Evolutionary conservation across 331 rosid species (phyloP).

Genomic region (Telfairia occidentalis): DNA sequence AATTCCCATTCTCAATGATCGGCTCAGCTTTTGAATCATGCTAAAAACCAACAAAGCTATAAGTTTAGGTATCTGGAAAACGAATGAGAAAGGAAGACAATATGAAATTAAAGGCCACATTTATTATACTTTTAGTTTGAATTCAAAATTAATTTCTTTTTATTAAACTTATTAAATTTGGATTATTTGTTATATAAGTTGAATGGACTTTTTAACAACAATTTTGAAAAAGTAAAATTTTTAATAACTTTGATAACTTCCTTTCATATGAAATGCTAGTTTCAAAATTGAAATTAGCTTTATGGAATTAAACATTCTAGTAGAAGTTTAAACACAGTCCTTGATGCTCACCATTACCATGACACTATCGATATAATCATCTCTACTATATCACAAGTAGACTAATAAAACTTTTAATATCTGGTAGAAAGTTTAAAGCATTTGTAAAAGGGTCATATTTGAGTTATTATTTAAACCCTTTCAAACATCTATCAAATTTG

Average conservation of each 20-base stretch:
- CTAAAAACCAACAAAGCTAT: constrained; percentile 27
- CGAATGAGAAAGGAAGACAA: neutral
- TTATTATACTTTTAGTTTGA: neutral
- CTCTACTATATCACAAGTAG: neutral
- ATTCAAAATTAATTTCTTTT: neutral
- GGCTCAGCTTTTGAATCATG: constrained; percentile 52
- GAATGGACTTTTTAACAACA: neutral
- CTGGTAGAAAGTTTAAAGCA: neutral
- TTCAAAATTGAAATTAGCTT: neutral
- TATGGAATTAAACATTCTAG: neutral
- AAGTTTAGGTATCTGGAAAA: constrained; percentile 5
- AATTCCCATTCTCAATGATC: constrained; percentile 54
- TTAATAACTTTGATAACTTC: neutral
- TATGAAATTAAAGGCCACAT: neutral
- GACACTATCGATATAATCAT: neutral
- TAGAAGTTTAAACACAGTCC: neutral
- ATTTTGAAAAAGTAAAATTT: neutral
- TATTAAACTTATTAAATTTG: neutral
- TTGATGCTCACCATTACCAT: neutral
- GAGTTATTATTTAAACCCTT: neutral
- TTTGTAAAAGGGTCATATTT: neutral
- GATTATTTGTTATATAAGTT: too few relatives aligned
- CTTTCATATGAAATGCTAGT: neutral
- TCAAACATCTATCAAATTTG: constrained; percentile 1
- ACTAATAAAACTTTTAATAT: neutral